phyloP scores from a whole-genome alignment of 305 asterid species.

The Petunia hybrid region DNA sequence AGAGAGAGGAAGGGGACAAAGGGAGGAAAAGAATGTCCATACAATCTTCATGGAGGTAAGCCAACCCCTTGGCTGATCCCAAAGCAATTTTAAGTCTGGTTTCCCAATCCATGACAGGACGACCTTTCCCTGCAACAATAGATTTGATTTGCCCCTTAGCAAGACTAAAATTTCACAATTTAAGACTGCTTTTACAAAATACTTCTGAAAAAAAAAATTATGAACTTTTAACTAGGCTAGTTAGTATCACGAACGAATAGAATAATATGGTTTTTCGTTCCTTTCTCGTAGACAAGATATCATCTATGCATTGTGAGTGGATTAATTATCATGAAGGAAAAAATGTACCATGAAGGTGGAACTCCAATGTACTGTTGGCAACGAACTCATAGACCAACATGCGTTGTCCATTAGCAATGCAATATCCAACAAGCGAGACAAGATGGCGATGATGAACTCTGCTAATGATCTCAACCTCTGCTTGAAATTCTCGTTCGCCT shows the following conservation, averaged over 20 bases:
- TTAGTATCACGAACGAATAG: background rate
- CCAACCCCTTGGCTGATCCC: constrained; percentile 82
- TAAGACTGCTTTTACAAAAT: background rate
- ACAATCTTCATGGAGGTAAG: constrained; percentile 88
- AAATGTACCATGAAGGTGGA: constrained; percentile 69
- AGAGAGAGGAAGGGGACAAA: background rate
- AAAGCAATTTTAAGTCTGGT: constrained; percentile 67
- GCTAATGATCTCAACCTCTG: constrained; percentile 86
- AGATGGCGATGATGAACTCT: constrained; percentile 84
- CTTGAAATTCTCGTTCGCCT: constrained; percentile 85
- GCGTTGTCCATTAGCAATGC: constrained; percentile 68
- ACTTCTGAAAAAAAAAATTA: background rate
- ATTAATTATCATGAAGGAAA: background rate
- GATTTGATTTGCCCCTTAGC: constrained; percentile 18
- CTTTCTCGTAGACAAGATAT: too few relatives aligned
- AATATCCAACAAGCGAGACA: constrained; percentile 86
- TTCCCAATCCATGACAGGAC: constrained; percentile 72
- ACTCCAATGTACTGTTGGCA: constrained; percentile 69
- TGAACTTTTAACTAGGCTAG: background rate
- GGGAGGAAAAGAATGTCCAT: constrained; percentile 20
- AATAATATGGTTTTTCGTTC: background rate
- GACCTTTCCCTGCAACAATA: constrained; percentile 56
- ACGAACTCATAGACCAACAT: constrained; percentile 81
- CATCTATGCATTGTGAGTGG: too few relatives aligned
- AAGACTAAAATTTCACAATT: background rate